Evolutionary conservation across 805 yeast species (phyloP).

Genomic region (Zygoascus bituminiphila): DNA sequence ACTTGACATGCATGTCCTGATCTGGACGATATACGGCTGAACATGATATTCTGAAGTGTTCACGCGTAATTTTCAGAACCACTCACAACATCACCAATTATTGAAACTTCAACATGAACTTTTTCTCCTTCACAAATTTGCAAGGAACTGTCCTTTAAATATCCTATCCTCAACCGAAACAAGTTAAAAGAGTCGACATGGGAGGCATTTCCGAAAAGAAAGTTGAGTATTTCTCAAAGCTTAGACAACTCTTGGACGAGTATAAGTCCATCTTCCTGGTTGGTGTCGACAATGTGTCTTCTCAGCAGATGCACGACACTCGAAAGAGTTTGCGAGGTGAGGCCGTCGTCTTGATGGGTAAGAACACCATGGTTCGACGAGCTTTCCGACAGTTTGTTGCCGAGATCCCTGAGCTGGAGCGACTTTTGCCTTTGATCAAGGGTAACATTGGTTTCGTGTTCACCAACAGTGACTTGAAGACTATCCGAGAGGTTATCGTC

Average conservation of each 20-base stretch:
- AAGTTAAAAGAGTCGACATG: slow-evolving; percentile 74
- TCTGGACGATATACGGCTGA: not conserved
- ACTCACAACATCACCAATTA: not conserved
- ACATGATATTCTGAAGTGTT: not conserved
- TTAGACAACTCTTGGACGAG: slow-evolving; percentile 91
- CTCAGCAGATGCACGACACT: slow-evolving; percentile 99
- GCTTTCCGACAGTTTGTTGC: slow-evolving; percentile 93
- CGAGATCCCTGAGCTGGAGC: slow-evolving; percentile 95
- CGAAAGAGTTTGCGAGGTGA: slow-evolving; percentile 93
- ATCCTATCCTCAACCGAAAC: slow-evolving; percentile 31
- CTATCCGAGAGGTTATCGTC: slow-evolving; percentile 78
- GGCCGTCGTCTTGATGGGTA: slow-evolving; percentile 98
- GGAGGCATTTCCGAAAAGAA: slow-evolving; percentile 99
- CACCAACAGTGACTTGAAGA: slow-evolving; percentile 93
- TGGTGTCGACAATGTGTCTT: slow-evolving; percentile 99
- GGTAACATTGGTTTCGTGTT: slow-evolving; percentile 99
- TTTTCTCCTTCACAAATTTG: not conserved
- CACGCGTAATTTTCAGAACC: not conserved
- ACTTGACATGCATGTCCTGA: too few relatives aligned
- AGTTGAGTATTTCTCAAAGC: slow-evolving; percentile 88
- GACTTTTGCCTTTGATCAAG: slow-evolving; percentile 84
- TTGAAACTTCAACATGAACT: not conserved
- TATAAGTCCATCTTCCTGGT: slow-evolving; percentile 97
- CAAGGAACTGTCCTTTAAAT: slow-evolving; percentile 26
- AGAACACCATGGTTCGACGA: slow-evolving; percentile 99